Evolutionary conservation across 768 basidiomycete species (phyloP), one percentile per base, ranked within the genome.

Genomic region (Amanita molliuscula): DNA sequence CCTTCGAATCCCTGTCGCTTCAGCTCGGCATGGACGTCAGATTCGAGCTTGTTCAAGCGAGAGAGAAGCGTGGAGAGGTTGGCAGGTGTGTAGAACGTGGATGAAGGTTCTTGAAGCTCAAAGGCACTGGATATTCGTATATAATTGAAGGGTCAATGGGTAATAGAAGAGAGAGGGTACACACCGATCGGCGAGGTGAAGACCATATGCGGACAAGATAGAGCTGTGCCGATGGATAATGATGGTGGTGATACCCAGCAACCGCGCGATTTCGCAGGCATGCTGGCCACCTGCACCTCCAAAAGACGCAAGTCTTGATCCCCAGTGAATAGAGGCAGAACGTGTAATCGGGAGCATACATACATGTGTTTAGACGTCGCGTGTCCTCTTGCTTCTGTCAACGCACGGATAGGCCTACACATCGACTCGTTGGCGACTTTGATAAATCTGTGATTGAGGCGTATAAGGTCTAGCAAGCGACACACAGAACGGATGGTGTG

Each of bases 401-500:
- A 64, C 1, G 90, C 82, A 2, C 94, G 81, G 50, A 97, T 95
- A 6, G 94, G 94, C 42, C 94, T 71, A 55, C 84, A 87, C 93
- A 97, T 97, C 0, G 90, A 93, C 69, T 97, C 94, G 57, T 96
- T 96, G 7, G 93, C 93, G 8, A 95, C 92, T 60, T 93, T 90
- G 67, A 97, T 85, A 65, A 93, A 96, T 4, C 92, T 90, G 44
- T 4, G n/a, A 44, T 5, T 13, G 4, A 6, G 13, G 5, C 5
- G 10, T 3, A 31, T 16, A 18, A 16, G 7, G 20, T 21, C 4
- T 11, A 18, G 8, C 21, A 21, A 20, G 28, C 16, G 49, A 16
- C 35, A 51, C 7, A 29, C 3, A 38, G 7, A 18, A n/a, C 11
- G 33, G 36, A 15, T 4, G 13, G 26, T 6, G 64, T 78, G 15